Conservation (phyloP, 768 basidiomycete genomes). For the Chlorophyllum brunneum region DNA sequence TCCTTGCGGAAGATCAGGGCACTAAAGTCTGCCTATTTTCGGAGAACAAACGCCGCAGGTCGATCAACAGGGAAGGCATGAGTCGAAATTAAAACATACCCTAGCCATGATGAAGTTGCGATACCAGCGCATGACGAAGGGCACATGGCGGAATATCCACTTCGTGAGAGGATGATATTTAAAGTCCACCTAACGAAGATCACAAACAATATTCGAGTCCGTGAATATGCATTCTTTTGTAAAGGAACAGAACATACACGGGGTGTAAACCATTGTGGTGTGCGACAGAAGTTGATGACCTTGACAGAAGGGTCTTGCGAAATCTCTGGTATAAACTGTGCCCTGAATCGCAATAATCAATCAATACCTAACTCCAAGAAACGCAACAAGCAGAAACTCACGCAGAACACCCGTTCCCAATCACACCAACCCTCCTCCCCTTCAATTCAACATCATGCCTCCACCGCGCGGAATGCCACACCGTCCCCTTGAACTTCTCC, state of each 20-base stretch:
- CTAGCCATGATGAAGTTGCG: conserved; percentile 43
- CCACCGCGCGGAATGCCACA: conserved; percentile 58
- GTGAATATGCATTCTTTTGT: background rate
- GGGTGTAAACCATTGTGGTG: conserved; percentile 54
- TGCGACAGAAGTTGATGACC: conserved; percentile 57
- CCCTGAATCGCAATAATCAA: conserved; percentile 28
- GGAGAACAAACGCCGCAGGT: background rate
- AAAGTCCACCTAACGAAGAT: conserved; percentile 28
- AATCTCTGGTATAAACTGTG: conserved; percentile 57
- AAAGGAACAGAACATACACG: conserved; percentile 33
- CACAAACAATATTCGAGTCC: background rate
- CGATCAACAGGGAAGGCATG: background rate
- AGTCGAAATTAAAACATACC: conserved; percentile 26
- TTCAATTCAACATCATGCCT: conserved; percentile 46
- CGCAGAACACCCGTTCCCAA: conserved; percentile 64
- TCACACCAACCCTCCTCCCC: conserved; percentile 53
- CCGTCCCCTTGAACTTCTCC: conserved; percentile 42
- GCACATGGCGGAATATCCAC: conserved; percentile 54
- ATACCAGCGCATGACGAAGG: conserved; percentile 44
- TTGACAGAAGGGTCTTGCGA: conserved; percentile 43
- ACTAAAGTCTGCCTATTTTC: conserved; percentile 31
- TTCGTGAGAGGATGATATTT: conserved; percentile 40
- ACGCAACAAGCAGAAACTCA: conserved; percentile 30
- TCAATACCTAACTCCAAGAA: conserved; percentile 1
- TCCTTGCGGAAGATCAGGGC: conserved; percentile 39